Evolutionary conservation across 2,329 filamentous ascomycete species (phyloP), one percentile per base, ranked within the genome.

Genomic region (Fusarium sp.): DNA sequence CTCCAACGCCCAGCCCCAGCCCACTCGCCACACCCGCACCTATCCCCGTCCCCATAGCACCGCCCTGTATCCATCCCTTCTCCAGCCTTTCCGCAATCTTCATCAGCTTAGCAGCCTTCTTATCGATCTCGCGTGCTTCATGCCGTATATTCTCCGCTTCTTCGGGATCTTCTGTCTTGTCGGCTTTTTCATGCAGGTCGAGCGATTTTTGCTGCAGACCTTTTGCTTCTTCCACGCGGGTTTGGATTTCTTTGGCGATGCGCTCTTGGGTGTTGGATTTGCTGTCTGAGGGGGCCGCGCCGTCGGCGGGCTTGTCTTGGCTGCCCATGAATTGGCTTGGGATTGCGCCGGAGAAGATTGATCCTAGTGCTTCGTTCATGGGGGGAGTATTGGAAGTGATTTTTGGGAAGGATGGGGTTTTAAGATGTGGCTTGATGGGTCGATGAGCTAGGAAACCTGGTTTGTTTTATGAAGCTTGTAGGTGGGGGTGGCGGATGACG

Each of bases 61-160:
- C 75, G n/a, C 74, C 74, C 36, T 76, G 74, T 6, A 76, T 22
- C 74, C 74, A 76, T 2, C 74, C 74, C 5, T 74, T 70, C n/a
- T 76, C 63, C 0, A 76, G 39, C 4, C 74, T 44, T 1, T 76
- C 74, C 0, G 74, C 74, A 6, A 70, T 77, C 32, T 76, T 77
- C 74, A 76, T 76, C 1, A 76, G 54, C 51, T 76, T 76, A 10
- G 74, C 74, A 1, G 74, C 74, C 18, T 74, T 75, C 20, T 76
- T 76, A 24, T 76, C 74, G 2, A 65, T 63, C 30, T 77, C 66
- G 0, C 66, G 62, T 4, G 74, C 74, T 54, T 77, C 62, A 42
- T 48, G 32, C 6, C 50, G 42, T 18, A 76, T 55, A 10, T 77
- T 47, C 17, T 75, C 61, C 9, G 69, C 74, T 28, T 58, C 35